A percentile compares a stretch with the other conserved stretches of the same genome.
phyloP scores from a whole-genome alignment of 305 asterid genomes.

The Striga hermonthica region DNA sequence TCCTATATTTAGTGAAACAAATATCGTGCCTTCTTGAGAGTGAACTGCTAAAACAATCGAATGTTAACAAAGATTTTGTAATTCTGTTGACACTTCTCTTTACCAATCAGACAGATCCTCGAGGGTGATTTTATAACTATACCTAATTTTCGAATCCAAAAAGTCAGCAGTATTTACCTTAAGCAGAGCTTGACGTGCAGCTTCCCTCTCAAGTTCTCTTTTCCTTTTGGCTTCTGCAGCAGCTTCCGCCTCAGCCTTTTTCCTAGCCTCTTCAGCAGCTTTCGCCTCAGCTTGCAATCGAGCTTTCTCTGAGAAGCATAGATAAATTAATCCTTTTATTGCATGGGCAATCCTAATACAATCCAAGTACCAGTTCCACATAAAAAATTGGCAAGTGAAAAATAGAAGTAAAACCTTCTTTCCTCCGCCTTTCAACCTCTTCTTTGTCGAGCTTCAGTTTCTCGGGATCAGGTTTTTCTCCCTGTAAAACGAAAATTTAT shows the following conservation, averaged over 20 bases:
- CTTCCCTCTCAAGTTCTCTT: slow-evolving; percentile 86
- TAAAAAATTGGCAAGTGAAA: background rate
- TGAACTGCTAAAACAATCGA: background rate
- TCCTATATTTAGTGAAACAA: too few species aligned
- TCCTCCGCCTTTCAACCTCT: slow-evolving; percentile 79
- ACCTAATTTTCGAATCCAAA: too few species aligned
- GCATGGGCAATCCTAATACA: too few species aligned
- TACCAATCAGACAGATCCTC: too few species aligned
- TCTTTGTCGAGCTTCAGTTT: slow-evolving; percentile 79
- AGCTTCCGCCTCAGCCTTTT: slow-evolving; percentile 79
- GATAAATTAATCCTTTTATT: too few species aligned
- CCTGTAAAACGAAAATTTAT: slow-evolving; percentile 35
- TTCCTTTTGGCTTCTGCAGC: slow-evolving; percentile 70
- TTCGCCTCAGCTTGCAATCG: slow-evolving; percentile 88
- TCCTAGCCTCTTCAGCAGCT: slow-evolving; percentile 95
- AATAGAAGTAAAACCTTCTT: slow-evolving; percentile 47
- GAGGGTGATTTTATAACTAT: too few species aligned
- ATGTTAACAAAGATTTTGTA: background rate
- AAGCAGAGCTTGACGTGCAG: slow-evolving; percentile 80
- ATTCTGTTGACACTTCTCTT: background rate
- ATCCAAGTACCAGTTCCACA: too few species aligned
- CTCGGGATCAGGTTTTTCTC: slow-evolving; percentile 73
- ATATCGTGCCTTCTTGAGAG: background rate
- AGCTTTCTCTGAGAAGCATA: slow-evolving; percentile 66
- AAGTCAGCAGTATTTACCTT: slow-evolving; percentile 42